phyloP scores from a whole-genome alignment of 2,329 filamentous ascomycete genomes.

The Penicillium brevicompactum region DNA sequence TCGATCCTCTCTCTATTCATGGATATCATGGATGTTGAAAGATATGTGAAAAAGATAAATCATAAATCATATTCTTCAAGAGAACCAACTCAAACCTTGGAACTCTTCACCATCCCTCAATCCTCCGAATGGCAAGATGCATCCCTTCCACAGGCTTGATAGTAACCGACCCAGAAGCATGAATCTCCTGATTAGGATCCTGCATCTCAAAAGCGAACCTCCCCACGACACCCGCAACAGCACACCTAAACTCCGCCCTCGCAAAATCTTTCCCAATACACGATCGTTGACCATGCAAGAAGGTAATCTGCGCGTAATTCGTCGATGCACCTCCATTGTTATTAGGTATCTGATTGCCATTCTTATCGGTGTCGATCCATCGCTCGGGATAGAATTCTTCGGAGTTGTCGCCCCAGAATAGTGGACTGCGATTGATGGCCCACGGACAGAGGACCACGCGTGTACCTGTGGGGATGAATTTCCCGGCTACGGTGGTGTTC shows the following conservation, averaged over 20 bases:
- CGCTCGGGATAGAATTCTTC: slow-evolving; percentile 74
- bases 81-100: not conserved
- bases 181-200: slow-evolving; percentile 37
- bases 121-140: slow-evolving; percentile 35
- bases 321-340: slow-evolving; percentile 52
- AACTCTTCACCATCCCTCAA: slow-evolving; percentile 34
- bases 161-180: slow-evolving; percentile 41
- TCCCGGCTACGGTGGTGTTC: slow-evolving; percentile 60
- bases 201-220: slow-evolving; percentile 40
- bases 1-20: too few species aligned
- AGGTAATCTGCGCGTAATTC: slow-evolving; percentile 44
- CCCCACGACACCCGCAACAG: slow-evolving; percentile 42
- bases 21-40: too few species aligned
- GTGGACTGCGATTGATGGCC: slow-evolving; percentile 70
- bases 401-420: slow-evolving; percentile 75
- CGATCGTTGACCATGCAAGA: slow-evolving; percentile 40
- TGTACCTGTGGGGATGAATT: slow-evolving; percentile 69
- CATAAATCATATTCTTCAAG: not conserved
- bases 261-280: slow-evolving; percentile 49
- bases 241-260: slow-evolving; percentile 42
- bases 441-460: slow-evolving; percentile 66
- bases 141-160: slow-evolving; percentile 44
- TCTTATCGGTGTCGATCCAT: slow-evolving; percentile 65
- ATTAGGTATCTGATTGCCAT: slow-evolving; percentile 51
- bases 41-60: not conserved